Evolutionary conservation across 768 basidiomycete genomes (phyloP).

Genomic region (Fibroporia radiculosa): DNA sequence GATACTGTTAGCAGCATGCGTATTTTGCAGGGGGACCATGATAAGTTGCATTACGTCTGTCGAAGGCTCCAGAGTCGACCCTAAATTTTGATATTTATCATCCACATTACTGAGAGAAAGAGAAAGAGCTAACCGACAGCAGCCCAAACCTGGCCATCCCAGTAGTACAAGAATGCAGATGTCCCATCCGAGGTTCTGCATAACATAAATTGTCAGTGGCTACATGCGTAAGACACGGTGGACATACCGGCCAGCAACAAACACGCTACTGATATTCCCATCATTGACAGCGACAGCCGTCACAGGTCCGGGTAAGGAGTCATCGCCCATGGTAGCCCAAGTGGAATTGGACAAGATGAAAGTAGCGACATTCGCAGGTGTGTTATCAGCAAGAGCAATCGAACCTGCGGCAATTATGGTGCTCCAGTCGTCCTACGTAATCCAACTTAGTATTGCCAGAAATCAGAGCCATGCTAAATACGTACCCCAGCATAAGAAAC

Average conservation of each 20-base stretch:
- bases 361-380: slow-evolving; percentile 62
- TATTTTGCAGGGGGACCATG: slow-evolving; percentile 83
- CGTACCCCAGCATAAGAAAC: slow-evolving; percentile 79
- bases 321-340: slow-evolving; percentile 64
- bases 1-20: slow-evolving; percentile 60
- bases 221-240: neutral
- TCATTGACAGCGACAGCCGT: slow-evolving; percentile 84
- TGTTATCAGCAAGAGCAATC: slow-evolving; percentile 57
- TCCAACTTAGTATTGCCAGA: slow-evolving; percentile 1
- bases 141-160: slow-evolving; percentile 78
- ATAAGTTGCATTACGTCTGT: slow-evolving; percentile 74
- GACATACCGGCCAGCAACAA: slow-evolving; percentile 81
- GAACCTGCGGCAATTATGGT: slow-evolving; percentile 74
- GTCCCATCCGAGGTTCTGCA: slow-evolving; percentile 48
- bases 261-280: slow-evolving; percentile 75
- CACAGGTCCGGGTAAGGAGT: slow-evolving; percentile 78
- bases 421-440: slow-evolving; percentile 51
- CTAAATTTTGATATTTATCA: slow-evolving; percentile 26
- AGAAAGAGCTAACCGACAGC: slow-evolving; percentile 40
- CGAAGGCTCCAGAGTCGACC: slow-evolving; percentile 42
- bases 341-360: slow-evolving; percentile 65
- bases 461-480: slow-evolving; percentile 9
- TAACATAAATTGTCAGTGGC: slow-evolving; percentile 5
- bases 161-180: slow-evolving; percentile 70
- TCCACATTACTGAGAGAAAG: neutral